Conservation (phyloP, 1,139 yeast species). For the Kluyveromyces sp. region DNA sequence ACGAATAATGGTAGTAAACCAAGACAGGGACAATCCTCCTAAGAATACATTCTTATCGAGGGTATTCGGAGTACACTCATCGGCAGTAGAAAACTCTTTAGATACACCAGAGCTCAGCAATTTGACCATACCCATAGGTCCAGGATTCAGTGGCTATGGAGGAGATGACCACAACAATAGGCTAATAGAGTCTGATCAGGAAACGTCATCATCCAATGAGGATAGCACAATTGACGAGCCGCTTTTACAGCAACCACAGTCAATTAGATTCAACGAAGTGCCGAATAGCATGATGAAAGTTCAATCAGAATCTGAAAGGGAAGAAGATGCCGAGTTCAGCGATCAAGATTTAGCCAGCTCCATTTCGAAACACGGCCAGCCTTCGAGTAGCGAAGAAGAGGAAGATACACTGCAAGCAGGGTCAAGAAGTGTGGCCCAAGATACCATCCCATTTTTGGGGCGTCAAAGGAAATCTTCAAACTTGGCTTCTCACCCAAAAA, state of each 20-base stretch:
- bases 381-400: slow-evolving; percentile 12
- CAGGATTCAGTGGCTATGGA: slow-evolving; percentile 6
- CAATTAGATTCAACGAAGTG: neutral
- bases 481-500: neutral
- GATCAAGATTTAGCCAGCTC: slow-evolving; percentile 10
- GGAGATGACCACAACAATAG: slow-evolving; percentile 15
- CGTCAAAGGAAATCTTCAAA: neutral
- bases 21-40: slow-evolving; percentile 12
- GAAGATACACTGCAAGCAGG: neutral
- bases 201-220: slow-evolving; percentile 18
- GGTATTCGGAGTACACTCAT: slow-evolving; percentile 36
- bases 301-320: slow-evolving; percentile 11
- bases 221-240: slow-evolving; percentile 14
- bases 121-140: slow-evolving; percentile 12
- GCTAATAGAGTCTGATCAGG: slow-evolving; percentile 31
- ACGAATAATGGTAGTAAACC: slow-evolving; percentile 10
- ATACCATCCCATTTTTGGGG: neutral
- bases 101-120: slow-evolving; percentile 26
- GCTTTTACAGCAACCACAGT: slow-evolving; percentile 3
- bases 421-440: neutral
- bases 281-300: neutral
- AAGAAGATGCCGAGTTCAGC: slow-evolving; percentile 10
- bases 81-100: slow-evolving; percentile 24
- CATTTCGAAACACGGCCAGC: slow-evolving; percentile 13
- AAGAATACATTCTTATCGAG: slow-evolving; percentile 36